A percentile compares a stretch with the other conserved stretches of the same genome.
phyloP scores from a whole-genome alignment of 2,329 filamentous ascomycete genomes.

The Calonectria pteridis region DNA sequence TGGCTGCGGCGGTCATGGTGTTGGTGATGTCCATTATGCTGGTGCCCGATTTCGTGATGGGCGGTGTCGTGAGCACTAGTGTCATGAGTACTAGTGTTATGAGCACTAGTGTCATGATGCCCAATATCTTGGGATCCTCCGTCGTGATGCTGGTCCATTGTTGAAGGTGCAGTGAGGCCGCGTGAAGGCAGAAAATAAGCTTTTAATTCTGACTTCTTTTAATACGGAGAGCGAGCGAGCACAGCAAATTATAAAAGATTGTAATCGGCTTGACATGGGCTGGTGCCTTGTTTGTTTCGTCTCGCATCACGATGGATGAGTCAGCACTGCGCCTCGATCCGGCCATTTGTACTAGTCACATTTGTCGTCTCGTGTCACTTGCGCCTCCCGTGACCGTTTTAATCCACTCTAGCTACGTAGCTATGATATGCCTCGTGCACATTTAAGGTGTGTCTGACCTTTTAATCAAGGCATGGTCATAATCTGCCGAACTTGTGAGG shows the following conservation, averaged over 20 bases:
- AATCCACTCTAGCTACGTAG: not conserved
- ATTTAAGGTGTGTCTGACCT: not conserved
- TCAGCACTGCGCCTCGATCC: not conserved
- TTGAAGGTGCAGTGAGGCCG: not conserved
- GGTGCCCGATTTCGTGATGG: not conserved
- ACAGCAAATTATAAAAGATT: not conserved
- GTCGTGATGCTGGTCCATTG: not conserved
- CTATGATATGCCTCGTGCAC: not conserved
- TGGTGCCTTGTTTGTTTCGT: not conserved
- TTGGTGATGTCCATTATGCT: not conserved
- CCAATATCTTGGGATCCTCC: not conserved
- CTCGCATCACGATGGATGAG: not conserved
- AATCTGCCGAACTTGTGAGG: not conserved
- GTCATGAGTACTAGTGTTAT: not conserved
- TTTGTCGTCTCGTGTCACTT: not conserved
- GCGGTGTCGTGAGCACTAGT: not conserved
- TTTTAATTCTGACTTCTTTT: not conserved
- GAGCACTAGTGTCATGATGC: not conserved
- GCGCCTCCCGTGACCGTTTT: not conserved
- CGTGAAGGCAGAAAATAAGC: not conserved
- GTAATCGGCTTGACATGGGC: not conserved
- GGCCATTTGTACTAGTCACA: not conserved
- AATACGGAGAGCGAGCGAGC: not conserved
- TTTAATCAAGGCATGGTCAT: not conserved
- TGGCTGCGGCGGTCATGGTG: not conserved